These are phyloP conservation scores for Phytophthora capsici DNA, from an alignment of 352 stramenopile genomes.

Conservation along the genomic window DNA sequence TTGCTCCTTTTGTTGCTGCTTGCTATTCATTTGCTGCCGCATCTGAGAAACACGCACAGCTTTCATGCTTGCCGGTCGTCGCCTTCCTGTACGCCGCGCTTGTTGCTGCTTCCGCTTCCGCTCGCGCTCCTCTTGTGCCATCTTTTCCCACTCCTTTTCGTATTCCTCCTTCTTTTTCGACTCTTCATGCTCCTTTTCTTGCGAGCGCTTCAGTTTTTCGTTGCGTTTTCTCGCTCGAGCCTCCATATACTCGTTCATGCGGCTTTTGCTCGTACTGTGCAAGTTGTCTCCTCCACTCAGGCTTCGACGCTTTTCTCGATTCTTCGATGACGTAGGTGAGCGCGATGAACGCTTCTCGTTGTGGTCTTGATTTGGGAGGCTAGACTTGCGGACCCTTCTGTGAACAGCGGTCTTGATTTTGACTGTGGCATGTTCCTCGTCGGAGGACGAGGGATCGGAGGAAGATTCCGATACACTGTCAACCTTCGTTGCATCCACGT, in stretches of 20 bases:
- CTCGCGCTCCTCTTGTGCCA: slow-evolving; percentile 87
- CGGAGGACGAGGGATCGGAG: slow-evolving; percentile 30
- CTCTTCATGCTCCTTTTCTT: slow-evolving; percentile 75
- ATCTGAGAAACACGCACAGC: slow-evolving; percentile 85
- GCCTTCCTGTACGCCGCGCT: slow-evolving; percentile 62
- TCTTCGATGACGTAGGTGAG: slow-evolving; percentile 45
- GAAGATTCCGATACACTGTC: slow-evolving; percentile 36
- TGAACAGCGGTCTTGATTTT: slow-evolving; percentile 35
- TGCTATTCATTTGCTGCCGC: slow-evolving; percentile 83
- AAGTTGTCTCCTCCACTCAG: slow-evolving; percentile 38
- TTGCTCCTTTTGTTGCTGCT: slow-evolving; percentile 61
- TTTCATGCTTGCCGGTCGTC: slow-evolving; percentile 83
- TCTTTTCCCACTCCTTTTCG: slow-evolving; percentile 90
- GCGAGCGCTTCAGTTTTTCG: slow-evolving; percentile 80
- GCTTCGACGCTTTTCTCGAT: slow-evolving; percentile 52
- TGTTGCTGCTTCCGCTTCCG: slow-evolving; percentile 84
- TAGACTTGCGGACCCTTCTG: slow-evolving; percentile 34
- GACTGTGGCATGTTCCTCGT: slow-evolving; percentile 21
- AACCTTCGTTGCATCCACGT: slow-evolving; percentile 22
- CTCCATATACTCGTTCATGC: slow-evolving; percentile 92
- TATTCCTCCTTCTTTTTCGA: slow-evolving; percentile 85
- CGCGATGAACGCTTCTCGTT: slow-evolving; percentile 31
- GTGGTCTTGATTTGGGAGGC: slow-evolving; percentile 24
- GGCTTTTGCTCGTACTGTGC: slow-evolving; percentile 61
- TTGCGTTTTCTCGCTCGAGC: slow-evolving; percentile 75